Evolutionary conservation across 129 eudicot species (phyloP).

Genomic region (Lactuca sativa): DNA sequence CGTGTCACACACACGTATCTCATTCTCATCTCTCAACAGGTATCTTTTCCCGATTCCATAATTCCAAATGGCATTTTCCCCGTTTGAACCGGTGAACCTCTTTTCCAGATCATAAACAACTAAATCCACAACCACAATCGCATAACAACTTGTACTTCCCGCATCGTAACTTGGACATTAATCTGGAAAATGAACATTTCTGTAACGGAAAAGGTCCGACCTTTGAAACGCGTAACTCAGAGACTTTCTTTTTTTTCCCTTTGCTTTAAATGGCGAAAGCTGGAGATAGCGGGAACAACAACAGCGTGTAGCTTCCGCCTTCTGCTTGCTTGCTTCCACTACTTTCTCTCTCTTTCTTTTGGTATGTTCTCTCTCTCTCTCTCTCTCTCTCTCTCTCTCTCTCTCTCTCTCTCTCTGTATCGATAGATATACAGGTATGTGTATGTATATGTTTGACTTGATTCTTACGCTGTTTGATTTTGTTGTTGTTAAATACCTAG

Average conservation of each 20-base stretch:
- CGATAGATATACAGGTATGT: constrained; percentile 11
- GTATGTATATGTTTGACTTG: constrained; percentile 27
- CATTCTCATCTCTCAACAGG: constrained; percentile 25
- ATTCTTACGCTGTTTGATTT: constrained; percentile 29
- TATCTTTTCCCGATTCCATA: constrained; percentile 31
- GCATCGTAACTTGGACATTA: neutral
- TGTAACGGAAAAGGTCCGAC: constrained; percentile 3
- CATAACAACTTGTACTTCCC: neutral
- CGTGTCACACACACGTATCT: constrained; percentile 35
- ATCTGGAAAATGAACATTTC: neutral
- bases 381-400: neutral
- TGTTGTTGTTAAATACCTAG: constrained; percentile 33
- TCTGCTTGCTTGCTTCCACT: constrained; percentile 23
- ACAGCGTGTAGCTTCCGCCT: constrained; percentile 34
- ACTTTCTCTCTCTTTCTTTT: constrained; percentile 40
- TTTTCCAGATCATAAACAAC: constrained; percentile 21
- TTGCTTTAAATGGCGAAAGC: constrained; percentile 40
- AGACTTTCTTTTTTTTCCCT: constrained; percentile 12
- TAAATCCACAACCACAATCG: neutral
- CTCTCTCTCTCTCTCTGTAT: constrained; percentile 11
- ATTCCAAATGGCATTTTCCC: constrained; percentile 17
- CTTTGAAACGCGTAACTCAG: constrained; percentile 31
- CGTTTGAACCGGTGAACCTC: neutral
- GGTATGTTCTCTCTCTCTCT: constrained; percentile 27
- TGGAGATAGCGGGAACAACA: constrained; percentile 39